Evolutionary conservation across 2,329 filamentous ascomycete genomes (phyloP).

Genomic region (Trichoderma lentiforme): DNA sequence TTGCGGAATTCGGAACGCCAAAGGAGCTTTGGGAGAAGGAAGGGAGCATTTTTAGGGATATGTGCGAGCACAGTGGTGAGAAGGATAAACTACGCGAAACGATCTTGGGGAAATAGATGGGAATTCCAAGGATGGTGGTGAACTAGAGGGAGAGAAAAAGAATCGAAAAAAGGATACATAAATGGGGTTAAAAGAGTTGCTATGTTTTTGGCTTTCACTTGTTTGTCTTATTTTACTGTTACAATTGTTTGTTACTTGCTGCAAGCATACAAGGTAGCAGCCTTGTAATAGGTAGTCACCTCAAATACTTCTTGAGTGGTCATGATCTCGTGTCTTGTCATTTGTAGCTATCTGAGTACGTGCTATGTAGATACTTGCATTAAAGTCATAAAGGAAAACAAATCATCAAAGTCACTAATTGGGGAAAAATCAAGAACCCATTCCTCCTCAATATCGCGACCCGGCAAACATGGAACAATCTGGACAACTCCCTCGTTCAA

Average conservation of each 20-base stretch:
- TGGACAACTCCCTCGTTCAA: background rate
- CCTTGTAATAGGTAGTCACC: background rate
- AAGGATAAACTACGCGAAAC: conserved; percentile 50
- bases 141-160: background rate
- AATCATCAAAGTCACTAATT: background rate
- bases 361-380: background rate
- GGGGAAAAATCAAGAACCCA: background rate
- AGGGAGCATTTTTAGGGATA: conserved; percentile 55
- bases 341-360: conserved; percentile 1
- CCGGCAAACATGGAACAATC: background rate
- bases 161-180: background rate
- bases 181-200: background rate
- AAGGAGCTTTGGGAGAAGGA: conserved; percentile 56
- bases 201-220: background rate
- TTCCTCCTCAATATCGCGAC: background rate
- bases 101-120: conserved; percentile 33
- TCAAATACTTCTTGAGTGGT: background rate
- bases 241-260: background rate
- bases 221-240: background rate
- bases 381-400: background rate
- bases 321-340: background rate
- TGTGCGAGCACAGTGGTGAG: conserved; percentile 62
- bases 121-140: background rate
- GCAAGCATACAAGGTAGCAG: background rate
- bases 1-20: conserved; percentile 65